These are phyloP conservation scores for Lavandula angustifolia DNA, from an alignment of 257 asterid species.

Conservation along the genomic window DNA sequence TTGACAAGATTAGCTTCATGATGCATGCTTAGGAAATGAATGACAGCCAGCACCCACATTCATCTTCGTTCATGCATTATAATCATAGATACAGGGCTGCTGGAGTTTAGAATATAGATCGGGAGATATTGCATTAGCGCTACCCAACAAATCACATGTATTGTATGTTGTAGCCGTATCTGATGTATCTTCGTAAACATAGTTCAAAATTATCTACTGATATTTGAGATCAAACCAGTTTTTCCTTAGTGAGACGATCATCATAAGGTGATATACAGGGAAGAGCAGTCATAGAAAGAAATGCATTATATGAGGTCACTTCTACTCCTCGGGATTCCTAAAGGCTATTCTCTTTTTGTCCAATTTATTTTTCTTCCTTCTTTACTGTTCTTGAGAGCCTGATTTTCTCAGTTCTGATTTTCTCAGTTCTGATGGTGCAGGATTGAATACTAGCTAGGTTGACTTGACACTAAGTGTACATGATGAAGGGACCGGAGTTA, in stretches of 20 bases:
- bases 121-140: conserved; percentile 24
- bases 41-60: conserved; percentile 46
- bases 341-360: conserved; percentile 15
- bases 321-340: conserved; percentile 23
- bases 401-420: conserved; percentile 17
- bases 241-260: conserved; percentile 26
- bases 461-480: background rate
- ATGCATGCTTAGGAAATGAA: conserved; percentile 48
- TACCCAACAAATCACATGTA: background rate
- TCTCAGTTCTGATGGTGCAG: conserved; percentile 24
- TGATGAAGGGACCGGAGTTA: background rate
- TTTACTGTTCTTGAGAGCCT: conserved; percentile 3
- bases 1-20: conserved; percentile 34
- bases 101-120: conserved; percentile 38
- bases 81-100: conserved; percentile 55
- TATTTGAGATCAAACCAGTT: conserved; percentile 9
- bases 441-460: conserved; percentile 17
- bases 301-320: conserved; percentile 18
- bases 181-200: conserved; percentile 1
- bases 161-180: conserved; percentile 23
- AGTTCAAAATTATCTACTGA: conserved; percentile 17
- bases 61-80: conserved; percentile 54
- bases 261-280: conserved; percentile 4
- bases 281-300: conserved; percentile 20
- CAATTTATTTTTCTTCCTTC: background rate